Percentiles rank a stretch among this genome's conserved stretches.
Evolutionary conservation across 495 filamentous ascomycete genomes (phyloP).

Genomic region (Podospora australis): DNA sequence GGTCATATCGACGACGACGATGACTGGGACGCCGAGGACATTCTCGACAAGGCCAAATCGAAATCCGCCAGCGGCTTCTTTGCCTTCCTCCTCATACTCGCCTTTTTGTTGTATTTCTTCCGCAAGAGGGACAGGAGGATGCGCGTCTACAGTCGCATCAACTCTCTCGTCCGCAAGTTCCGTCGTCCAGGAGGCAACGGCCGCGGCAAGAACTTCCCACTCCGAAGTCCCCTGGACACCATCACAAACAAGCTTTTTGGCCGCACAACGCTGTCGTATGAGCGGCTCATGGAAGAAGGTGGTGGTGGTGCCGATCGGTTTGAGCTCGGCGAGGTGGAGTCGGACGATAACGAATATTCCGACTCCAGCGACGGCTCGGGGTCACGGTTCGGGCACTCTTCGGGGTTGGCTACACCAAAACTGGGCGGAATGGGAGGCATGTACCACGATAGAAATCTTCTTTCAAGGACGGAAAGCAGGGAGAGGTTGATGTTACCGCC

Average conservation of each 20-base stretch:
- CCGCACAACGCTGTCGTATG: constrained; percentile 54
- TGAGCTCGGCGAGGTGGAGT: constrained; percentile 61
- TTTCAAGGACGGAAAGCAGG: constrained; percentile 73
- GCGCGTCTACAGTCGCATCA: constrained; percentile 55
- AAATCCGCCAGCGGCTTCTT: constrained; percentile 74
- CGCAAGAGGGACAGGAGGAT: constrained; percentile 63
- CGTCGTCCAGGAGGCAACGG: constrained; percentile 48
- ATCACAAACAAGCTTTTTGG: constrained; percentile 54
- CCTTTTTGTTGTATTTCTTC: constrained; percentile 55
- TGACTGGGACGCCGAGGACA: constrained; percentile 62
- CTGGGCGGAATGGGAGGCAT: constrained; percentile 17
- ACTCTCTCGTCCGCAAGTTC: constrained; percentile 43
- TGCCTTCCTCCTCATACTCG: constrained; percentile 55
- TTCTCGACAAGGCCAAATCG: constrained; percentile 57
- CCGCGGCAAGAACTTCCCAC: too few relatives aligned
- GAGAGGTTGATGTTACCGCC: constrained; percentile 54
- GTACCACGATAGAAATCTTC: too few relatives aligned
- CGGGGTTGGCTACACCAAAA: constrained; percentile 59
- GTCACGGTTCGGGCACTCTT: constrained; percentile 44
- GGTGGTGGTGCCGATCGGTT: constrained; percentile 55
- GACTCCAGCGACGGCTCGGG: constrained; percentile 45
- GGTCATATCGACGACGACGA: constrained; percentile 46
- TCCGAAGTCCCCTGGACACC: constrained; percentile 50
- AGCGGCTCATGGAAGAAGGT: constrained; percentile 80
- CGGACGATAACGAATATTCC: constrained; percentile 46